These are phyloP conservation scores for Pyracantha coccinea DNA, from an alignment of 331 rosid species.

Conservation along the genomic window DNA sequence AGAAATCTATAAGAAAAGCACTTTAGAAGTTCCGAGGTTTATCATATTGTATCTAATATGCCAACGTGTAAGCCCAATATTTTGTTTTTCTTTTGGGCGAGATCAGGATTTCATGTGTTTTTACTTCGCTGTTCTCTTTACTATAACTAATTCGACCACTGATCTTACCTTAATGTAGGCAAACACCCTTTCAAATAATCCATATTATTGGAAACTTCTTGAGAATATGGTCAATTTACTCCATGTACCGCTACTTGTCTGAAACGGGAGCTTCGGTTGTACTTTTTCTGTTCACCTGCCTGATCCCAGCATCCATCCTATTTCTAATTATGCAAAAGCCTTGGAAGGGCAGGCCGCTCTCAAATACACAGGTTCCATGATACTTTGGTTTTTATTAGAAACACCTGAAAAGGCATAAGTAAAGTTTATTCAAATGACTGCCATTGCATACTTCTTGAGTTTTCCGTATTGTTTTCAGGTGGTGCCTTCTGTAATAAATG, in stretches of 20 bases:
- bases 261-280: slow-evolving; percentile 83
- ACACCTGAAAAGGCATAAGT: neutral
- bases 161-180: slow-evolving; percentile 38
- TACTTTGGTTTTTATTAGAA: slow-evolving; percentile 1
- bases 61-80: neutral
- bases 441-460: slow-evolving; percentile 10
- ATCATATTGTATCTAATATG: neutral
- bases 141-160: slow-evolving; percentile 1
- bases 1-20: neutral
- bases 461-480: slow-evolving; percentile 46
- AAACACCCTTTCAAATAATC: slow-evolving; percentile 89
- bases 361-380: slow-evolving; percentile 69
- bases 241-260: slow-evolving; percentile 69
- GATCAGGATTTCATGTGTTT: neutral
- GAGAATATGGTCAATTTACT: slow-evolving; percentile 97
- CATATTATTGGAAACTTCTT: slow-evolving; percentile 74
- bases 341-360: slow-evolving; percentile 97
- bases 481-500: slow-evolving; percentile 89
- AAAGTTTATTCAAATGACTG: neutral
- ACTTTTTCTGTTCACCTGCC: slow-evolving; percentile 78
- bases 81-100: neutral
- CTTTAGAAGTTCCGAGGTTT: neutral
- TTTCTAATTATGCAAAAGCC: slow-evolving; percentile 92
- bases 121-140: neutral
- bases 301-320: slow-evolving; percentile 67